Evolutionary conservation across 1,139 yeast genomes (phyloP).

Genomic region (Eremothecium coryli): DNA sequence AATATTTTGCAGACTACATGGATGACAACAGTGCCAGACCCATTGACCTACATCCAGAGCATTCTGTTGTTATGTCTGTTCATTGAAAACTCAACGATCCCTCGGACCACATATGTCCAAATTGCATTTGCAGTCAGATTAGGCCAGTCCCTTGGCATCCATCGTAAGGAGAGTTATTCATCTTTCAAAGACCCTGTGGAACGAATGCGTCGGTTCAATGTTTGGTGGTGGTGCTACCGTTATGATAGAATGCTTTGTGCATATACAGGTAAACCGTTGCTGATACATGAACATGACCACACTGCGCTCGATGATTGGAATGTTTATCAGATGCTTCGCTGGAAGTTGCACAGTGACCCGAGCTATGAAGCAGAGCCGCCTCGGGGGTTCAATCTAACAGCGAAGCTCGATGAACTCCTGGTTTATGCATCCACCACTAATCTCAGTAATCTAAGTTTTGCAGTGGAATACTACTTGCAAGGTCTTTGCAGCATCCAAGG

Average conservation of each 20-base stretch:
- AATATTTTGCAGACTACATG: slow-evolving; percentile 8
- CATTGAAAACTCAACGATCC: slow-evolving; percentile 9
- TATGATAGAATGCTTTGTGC: slow-evolving; percentile 8
- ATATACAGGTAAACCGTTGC: slow-evolving; percentile 9
- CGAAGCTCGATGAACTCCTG: not conserved
- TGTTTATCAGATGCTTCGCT: slow-evolving; percentile 5
- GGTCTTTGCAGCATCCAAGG: slow-evolving; percentile 7
- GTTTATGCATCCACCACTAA: not conserved
- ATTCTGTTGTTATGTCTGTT: slow-evolving; percentile 7
- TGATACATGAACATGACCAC: slow-evolving; percentile 9
- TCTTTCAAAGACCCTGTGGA: slow-evolving; percentile 7
- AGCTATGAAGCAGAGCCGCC: slow-evolving; percentile 1
- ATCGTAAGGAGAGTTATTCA: slow-evolving; percentile 6
- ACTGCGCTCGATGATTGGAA: slow-evolving; percentile 9
- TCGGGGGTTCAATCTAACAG: not conserved
- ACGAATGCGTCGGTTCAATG: slow-evolving; percentile 2
- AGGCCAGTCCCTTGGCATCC: slow-evolving; percentile 8
- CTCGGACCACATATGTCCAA: slow-evolving; percentile 6
- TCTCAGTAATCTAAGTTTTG: not conserved
- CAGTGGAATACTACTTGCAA: slow-evolving; percentile 5
- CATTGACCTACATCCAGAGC: slow-evolving; percentile 8
- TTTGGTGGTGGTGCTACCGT: slow-evolving; percentile 9
- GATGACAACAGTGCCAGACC: slow-evolving; percentile 3
- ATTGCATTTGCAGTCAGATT: slow-evolving; percentile 9
- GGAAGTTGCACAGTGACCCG: not conserved